Conservation (phyloP, 140 eudicot species). For the Bidens hawaiensis region DNA sequence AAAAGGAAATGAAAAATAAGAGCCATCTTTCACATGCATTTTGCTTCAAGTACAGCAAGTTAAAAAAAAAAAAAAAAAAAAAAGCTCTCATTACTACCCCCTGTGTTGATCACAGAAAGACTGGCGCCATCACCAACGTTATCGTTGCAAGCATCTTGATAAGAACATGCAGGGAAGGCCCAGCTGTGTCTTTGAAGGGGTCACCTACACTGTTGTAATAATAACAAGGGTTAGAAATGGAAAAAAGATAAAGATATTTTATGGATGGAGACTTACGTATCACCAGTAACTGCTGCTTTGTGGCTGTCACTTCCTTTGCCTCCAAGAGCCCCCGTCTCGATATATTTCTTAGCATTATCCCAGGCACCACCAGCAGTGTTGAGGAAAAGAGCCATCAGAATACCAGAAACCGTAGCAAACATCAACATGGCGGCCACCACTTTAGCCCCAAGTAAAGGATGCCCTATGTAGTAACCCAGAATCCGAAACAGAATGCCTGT, state of each 20-base stretch:
- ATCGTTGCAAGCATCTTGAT: conserved; percentile 96
- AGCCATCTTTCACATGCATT: too few species aligned
- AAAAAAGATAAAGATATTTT: background rate
- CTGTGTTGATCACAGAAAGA: conserved; percentile 48
- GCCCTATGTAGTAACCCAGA: conserved; percentile 87
- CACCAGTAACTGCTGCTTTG: conserved; percentile 97
- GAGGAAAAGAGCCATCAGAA: conserved; percentile 97
- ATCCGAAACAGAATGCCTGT: conserved; percentile 81
- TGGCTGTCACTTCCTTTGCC: conserved; percentile 98
- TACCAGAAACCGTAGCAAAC: conserved; percentile 98
- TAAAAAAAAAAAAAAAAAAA: conserved; percentile 6
- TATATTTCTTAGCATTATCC: conserved; percentile 98
- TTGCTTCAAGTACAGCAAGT: too few species aligned
- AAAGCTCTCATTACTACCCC: background rate
- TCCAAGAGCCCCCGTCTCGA: conserved; percentile 94
- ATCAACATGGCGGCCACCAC: conserved; percentile 90
- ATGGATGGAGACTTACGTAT: conserved; percentile 59
- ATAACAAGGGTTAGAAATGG: background rate
- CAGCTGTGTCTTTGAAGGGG: conserved; percentile 98
- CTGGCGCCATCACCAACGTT: conserved; percentile 96
- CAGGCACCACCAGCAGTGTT: conserved; percentile 99
- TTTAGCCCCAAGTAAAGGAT: conserved; percentile 91
- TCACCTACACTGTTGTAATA: conserved; percentile 79
- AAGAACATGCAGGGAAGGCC: conserved; percentile 93
- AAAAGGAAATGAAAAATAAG: too few species aligned